Base-by-base conservation (phyloP, 495 filamentous ascomycete genomes). In the Xylaria castorea region DNA sequence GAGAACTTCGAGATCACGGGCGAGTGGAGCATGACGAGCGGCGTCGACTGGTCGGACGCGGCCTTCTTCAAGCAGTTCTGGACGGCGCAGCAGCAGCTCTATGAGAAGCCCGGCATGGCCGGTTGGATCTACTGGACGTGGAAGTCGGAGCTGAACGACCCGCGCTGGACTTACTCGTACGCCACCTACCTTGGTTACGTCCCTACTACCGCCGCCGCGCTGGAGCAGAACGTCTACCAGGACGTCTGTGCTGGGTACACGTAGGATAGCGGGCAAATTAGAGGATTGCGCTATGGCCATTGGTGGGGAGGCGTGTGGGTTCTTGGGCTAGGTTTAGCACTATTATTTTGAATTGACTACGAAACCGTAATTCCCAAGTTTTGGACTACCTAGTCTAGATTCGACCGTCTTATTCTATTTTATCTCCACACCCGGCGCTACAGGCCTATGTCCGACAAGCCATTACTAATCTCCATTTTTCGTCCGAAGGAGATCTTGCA, bases 71-170 rank as follows among this genome's bases (percentile, higher is more conserved):
- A 51, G 50, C 80, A 79, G 74, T 89, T 85, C 85, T 89, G 85
- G 78, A 87, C 84, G 14, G 87, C 87, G 5, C 87, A 89, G 78
- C 82, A 86, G 36, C 78, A 81, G 40, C 81, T 84, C 16, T 89
- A 88, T 68, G 87, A 89, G 78, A 83, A 85, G 77, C 75, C 75
- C 5, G 75, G 75, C 8, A 80, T 83, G 75, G 75, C 77, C 3
- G 88, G 88, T 0, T 89, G 88, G 87, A 69, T 88, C 8, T 90
- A 86, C 74, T 90, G 87, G 88, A 83, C 78, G 6, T 89, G 88
- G 88, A 90, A 87, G 82, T 75, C 76, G 48, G 75, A 82, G 48
- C 74, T 85, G 69, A 77, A 75, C 30, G 75, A 77, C 38, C 75
- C 75, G n/a, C 38, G 75, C n/a, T 77, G 75, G 75, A 75, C 73